These are phyloP conservation scores for Sporobolomyces pararoseus DNA, from an alignment of 768 basidiomycete species.

Conservation along the genomic window DNA sequence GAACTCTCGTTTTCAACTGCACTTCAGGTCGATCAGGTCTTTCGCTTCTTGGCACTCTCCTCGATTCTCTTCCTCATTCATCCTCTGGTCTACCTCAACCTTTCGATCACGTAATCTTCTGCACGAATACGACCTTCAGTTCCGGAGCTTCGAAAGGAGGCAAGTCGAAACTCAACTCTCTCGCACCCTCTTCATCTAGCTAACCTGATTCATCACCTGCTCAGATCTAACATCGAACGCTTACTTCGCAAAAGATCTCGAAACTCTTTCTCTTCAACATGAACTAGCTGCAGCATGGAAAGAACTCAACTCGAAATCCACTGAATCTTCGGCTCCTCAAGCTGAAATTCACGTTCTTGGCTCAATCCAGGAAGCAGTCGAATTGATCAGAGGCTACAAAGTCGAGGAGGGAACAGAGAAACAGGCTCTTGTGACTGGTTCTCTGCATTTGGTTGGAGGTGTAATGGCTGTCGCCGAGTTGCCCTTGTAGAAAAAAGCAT, in stretches of 20 bases:
- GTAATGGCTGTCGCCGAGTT: slow-evolving; percentile 84
- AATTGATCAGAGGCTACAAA: slow-evolving; percentile 55
- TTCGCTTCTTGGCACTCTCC: slow-evolving; percentile 63
- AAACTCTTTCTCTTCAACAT: slow-evolving; percentile 67
- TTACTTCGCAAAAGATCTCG: slow-evolving; percentile 61
- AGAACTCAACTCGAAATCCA: slow-evolving; percentile 59
- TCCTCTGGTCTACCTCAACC: slow-evolving; percentile 48
- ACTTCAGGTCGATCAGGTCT: slow-evolving; percentile 80
- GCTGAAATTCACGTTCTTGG: slow-evolving; percentile 70
- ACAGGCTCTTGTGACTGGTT: slow-evolving; percentile 82
- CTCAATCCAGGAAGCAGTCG: slow-evolving; percentile 85
- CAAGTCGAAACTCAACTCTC: slow-evolving; percentile 49
- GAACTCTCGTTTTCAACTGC: slow-evolving; percentile 87
- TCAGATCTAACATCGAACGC: slow-evolving; percentile 69
- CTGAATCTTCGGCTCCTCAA: slow-evolving; percentile 44
- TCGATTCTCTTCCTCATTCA: slow-evolving; percentile 53
- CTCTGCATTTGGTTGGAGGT: slow-evolving; percentile 89
- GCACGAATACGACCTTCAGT: slow-evolving; percentile 89
- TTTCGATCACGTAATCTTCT: slow-evolving; percentile 79
- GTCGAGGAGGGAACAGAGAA: slow-evolving; percentile 24
- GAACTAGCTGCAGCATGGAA: slow-evolving; percentile 73
- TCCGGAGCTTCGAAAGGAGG: slow-evolving; percentile 88
- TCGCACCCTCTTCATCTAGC: neutral
- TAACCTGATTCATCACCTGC: slow-evolving; percentile 6
- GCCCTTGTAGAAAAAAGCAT: slow-evolving; percentile 51